phyloP scores from a whole-genome alignment of 1,284 basidiomycete species.

The Meira miltonrushii region DNA sequence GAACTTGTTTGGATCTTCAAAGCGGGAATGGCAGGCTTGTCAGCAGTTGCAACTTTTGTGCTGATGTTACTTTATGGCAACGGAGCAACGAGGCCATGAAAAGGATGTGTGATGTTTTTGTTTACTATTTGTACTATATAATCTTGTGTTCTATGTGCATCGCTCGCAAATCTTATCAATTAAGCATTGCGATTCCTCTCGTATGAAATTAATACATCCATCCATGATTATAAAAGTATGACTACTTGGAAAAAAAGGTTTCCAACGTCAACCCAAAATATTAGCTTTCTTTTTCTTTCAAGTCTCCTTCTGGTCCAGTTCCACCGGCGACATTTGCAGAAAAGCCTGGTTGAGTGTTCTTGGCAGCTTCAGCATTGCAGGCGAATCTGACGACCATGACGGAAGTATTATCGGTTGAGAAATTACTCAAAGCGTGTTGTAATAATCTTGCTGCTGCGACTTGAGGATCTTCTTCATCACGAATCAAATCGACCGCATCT shows the following conservation, averaged over 20 bases:
- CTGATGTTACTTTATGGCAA: slow-evolving; percentile 27
- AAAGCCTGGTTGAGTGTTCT: too few relatives aligned
- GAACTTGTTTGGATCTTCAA: slow-evolving; percentile 41
- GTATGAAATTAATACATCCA: background rate
- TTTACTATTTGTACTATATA: too few relatives aligned
- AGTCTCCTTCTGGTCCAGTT: too few relatives aligned
- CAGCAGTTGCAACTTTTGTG: slow-evolving; percentile 19
- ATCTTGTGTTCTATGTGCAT: too few relatives aligned
- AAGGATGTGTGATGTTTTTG: too few relatives aligned
- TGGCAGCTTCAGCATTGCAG: background rate
- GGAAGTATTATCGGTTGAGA: slow-evolving; percentile 76
- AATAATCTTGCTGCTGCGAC: slow-evolving; percentile 73
- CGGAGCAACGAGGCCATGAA: too few relatives aligned
- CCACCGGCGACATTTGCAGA: too few relatives aligned
- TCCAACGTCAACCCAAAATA: background rate
- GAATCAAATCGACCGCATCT: slow-evolving; percentile 79
- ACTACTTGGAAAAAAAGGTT: background rate
- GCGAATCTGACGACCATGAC: slow-evolving; percentile 41
- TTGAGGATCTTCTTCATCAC: slow-evolving; percentile 71
- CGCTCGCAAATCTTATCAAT: too few relatives aligned
- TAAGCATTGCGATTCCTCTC: too few relatives aligned
- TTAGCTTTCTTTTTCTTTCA: background rate
- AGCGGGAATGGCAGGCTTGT: slow-evolving; percentile 22
- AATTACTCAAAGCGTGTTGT: slow-evolving; percentile 76
- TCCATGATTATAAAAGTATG: background rate